A percentile compares a stretch with the other conserved stretches of the same genome.
These are phyloP conservation scores for Erodium chrysanthum DNA, from an alignment of 441 rosid genomes.

Conservation along the genomic window DNA sequence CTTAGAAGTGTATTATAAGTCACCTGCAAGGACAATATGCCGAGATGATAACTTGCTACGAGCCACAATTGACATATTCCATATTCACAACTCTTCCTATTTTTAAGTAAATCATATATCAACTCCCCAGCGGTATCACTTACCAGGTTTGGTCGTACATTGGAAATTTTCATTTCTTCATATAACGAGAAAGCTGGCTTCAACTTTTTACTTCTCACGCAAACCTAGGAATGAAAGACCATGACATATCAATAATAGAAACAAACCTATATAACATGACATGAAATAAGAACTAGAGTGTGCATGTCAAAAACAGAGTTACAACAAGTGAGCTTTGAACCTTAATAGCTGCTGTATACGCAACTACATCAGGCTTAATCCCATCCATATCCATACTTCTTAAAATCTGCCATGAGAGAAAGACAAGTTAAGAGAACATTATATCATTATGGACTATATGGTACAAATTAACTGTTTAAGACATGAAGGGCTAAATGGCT, in stretches of 20 bases:
- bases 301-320: background rate
- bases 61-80: background rate
- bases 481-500: no score
- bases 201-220: conserved; percentile 47
- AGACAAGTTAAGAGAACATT: conserved; percentile 27
- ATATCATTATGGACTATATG: conserved; percentile 5
- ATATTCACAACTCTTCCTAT: background rate
- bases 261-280: conserved; percentile 15
- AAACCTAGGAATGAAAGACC: conserved; percentile 40
- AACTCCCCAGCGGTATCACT: conserved; percentile 14
- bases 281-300: background rate
- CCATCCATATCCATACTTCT: conserved; percentile 57
- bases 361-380: conserved; percentile 74
- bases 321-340: conserved; percentile 29
- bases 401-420: conserved; percentile 62
- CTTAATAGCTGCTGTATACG: conserved; percentile 88
- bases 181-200: conserved; percentile 65
- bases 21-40: conserved; percentile 40
- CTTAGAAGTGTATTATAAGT: conserved; percentile 76
- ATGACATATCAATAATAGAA: conserved; percentile 17
- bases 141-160: conserved; percentile 71
- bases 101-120: no score
- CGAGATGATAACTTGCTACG: no score
- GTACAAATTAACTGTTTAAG: background rate
- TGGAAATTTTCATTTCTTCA: conserved; percentile 68